Evolutionary conservation across 352 stramenopile species (phyloP).

Genomic region (Phytophthora tubulina): DNA sequence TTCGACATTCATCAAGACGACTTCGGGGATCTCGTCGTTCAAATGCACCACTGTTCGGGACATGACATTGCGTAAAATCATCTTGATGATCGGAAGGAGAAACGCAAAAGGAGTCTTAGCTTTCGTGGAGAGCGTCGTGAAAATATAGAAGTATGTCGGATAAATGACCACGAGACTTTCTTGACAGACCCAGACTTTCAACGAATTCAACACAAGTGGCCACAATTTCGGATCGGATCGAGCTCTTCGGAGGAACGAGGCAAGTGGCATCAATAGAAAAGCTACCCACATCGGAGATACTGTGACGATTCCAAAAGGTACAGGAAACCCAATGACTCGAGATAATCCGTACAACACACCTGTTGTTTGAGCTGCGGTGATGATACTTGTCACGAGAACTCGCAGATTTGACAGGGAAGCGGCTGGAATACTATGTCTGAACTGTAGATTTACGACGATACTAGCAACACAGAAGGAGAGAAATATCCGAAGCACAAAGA

Average conservation of each 20-base stretch:
- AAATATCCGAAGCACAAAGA: slow-evolving; percentile 32
- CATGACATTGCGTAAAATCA: slow-evolving; percentile 32
- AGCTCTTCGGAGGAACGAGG: slow-evolving; percentile 9
- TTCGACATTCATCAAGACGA: slow-evolving; percentile 53
- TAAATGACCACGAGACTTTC: slow-evolving; percentile 42
- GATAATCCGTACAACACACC: slow-evolving; percentile 23
- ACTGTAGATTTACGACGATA: slow-evolving; percentile 27
- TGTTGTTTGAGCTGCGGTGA: not conserved
- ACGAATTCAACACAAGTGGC: slow-evolving; percentile 11
- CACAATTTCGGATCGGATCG: slow-evolving; percentile 15
- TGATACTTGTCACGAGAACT: slow-evolving; percentile 1
- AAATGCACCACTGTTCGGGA: slow-evolving; percentile 21
- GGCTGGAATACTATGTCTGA: slow-evolving; percentile 35
- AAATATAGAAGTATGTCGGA: slow-evolving; percentile 37
- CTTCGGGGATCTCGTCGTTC: slow-evolving; percentile 28
- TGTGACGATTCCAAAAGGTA: slow-evolving; percentile 46
- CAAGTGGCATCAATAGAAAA: slow-evolving; percentile 10
- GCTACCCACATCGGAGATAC: slow-evolving; percentile 12
- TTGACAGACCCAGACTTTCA: slow-evolving; percentile 21
- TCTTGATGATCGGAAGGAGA: slow-evolving; percentile 42
- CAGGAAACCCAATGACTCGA: slow-evolving; percentile 37
- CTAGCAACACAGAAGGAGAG: slow-evolving; percentile 29
- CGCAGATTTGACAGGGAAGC: not conserved
- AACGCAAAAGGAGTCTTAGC: slow-evolving; percentile 32
- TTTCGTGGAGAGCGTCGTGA: slow-evolving; percentile 10